These are phyloP conservation scores for Aspergillus egyptiacus DNA, from an alignment of 495 filamentous ascomycete genomes.

Conservation along the genomic window DNA sequence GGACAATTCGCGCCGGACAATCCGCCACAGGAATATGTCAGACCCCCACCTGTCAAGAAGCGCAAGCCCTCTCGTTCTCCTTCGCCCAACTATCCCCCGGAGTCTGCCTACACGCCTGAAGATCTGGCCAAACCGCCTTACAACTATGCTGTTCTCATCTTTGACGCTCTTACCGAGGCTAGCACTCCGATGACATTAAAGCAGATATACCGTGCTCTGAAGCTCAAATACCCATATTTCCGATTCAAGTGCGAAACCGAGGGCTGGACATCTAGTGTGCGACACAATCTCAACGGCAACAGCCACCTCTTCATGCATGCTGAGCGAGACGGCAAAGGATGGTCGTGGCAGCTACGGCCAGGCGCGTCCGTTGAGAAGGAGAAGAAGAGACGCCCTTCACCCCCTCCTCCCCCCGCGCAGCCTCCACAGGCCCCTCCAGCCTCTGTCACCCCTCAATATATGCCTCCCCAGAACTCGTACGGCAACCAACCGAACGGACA, in stretches of 20 bases:
- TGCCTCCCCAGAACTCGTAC: conserved; percentile 39
- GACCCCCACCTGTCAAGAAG: conserved; percentile 46
- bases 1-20: conserved; percentile 41
- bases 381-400: conserved; percentile 56
- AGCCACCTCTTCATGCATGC: conserved; percentile 77
- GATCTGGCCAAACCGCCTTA: conserved; percentile 76
- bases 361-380: conserved; percentile 64
- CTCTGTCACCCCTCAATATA: conserved; percentile 35
- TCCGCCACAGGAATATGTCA: conserved; percentile 38
- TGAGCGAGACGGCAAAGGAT: conserved; percentile 65
- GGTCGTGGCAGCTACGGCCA: conserved; percentile 60
- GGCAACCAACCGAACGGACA: conserved; percentile 25
- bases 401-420: conserved; percentile 43
- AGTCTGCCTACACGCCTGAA: conserved; percentile 74
- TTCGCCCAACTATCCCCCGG: conserved; percentile 64
- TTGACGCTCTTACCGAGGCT: conserved; percentile 77
- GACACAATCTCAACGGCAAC: conserved; percentile 90
- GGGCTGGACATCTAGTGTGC: conserved; percentile 96
- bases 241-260: conserved; percentile 72
- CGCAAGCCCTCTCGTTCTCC: conserved; percentile 57
- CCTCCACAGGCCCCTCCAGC: conserved; percentile 29
- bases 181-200: conserved; percentile 71
- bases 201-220: conserved; percentile 88
- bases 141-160: conserved; percentile 87
- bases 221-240: conserved; percentile 84